Base-by-base conservation (phyloP, 352 stramenopile species). In the Pythium vanterpoolii region DNA sequence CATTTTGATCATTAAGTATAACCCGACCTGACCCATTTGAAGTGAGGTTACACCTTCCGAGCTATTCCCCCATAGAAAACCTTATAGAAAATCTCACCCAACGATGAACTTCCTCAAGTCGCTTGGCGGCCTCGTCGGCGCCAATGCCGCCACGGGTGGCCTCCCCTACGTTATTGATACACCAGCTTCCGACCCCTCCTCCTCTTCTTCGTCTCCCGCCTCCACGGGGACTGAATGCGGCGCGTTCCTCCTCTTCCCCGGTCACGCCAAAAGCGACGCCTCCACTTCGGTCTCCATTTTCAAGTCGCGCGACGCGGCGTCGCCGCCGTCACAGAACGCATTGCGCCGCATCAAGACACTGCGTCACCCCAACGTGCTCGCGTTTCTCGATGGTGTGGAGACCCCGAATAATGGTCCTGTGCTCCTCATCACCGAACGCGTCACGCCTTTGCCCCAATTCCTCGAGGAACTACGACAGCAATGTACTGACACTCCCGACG, bases 391-490 rank as follows among this genome's bases (percentile, higher is more conserved):
- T 50, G 84, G 84, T 42, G 76, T 66, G 4, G 86, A 96, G 59
- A 72, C 90, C 60, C 56, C 74, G 56, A 82, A 86, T 77, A 77
- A 84, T 55, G 93, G 93, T 10, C 89, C 93, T 55, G 72, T 98
- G 7, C 81, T 98, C 30, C 88, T 99, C 65, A 86, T 98, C 9
- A 98, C 96, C 3, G 96, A 99, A 77, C 74, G 83, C n/a, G 95
- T 96, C 45, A 83, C 90, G 52, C 83, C 93, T 3, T 74, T 99
- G 13, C 78, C 85, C 34, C 68, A 90, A 61, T 98, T 93, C 73
- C 75, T 98, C 14, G 83, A 89, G 4, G 66, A 73, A 40, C 68
- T 94, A 48, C 74, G 79, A 19, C 71, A 73, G 62, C 62, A 93
- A 56, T 83, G 91, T 62, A 71, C 77, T 58, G 40, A 27, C 21